Base-by-base conservation (phyloP, 768 basidiomycete species). In the Mycena belliarum region DNA sequence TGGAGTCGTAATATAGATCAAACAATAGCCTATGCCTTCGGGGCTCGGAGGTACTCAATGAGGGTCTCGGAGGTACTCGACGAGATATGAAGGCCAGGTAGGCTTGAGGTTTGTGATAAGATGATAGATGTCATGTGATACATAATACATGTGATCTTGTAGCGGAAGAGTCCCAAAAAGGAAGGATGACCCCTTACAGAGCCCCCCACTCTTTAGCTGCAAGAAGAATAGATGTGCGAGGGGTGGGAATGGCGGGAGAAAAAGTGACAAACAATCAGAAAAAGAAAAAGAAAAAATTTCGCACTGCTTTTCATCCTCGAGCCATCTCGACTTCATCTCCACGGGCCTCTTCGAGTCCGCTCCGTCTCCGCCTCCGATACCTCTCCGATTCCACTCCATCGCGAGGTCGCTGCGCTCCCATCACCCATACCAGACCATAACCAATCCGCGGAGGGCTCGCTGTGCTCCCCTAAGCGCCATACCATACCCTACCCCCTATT, bases 121-220 rank as follows among this genome's bases (percentile, higher is more conserved):
- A n/a, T 38, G 37, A 38, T 38, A 12, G 18, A 10, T n/a, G 10
- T 38, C 37, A 38, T 4, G 18, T 38, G 37, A 38, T 38, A 38
- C 37, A n/a, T 16, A 38, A 5, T n/a, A 38, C 37, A 38, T 38
- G 33, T 4, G 11, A 26, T 28, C 41, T 42, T 42, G 41, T 42
- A 42, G 41, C 41, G 23, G 24, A 42, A 42, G 41, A 42, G 41
- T 21, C 20, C 18, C 23, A 42, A 23, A 42, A 4, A 11, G 24
- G 41, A 42, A 42, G 20, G n/a, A n/a, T 4, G 1, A 41, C 20
- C 29, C 49, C 38, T 51, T 51, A 51, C 49, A 51, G 49, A 50
- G 37, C 49, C 49, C 48, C 49, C 49, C 49, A 51, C 49, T 42
- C 38, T 51, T 28, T 10, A 51, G 49, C 49, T 44, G 28, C 20